A percentile compares a stretch with the other conserved stretches of the same genome.
Conservation (phyloP, 176 grass and related monocot species). For the Musa schizocarpa region DNA sequence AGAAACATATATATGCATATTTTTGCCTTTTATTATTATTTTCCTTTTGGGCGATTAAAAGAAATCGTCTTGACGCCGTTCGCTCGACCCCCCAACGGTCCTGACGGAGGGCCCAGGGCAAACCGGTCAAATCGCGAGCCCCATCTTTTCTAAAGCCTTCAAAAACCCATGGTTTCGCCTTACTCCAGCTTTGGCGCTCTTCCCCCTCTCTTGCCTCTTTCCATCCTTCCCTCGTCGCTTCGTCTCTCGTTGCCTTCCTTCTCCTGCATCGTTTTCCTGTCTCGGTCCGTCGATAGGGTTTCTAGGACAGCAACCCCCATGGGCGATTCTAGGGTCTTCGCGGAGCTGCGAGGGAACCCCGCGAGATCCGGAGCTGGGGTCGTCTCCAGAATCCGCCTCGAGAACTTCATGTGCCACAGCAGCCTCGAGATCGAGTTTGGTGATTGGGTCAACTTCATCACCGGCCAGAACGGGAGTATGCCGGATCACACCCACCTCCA, state of each 20-base stretch:
- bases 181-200: not conserved
- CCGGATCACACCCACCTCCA: not conserved
- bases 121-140: not conserved
- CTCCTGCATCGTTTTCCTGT: too few relatives aligned
- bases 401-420: conserved; percentile 98
- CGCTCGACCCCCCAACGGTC: too few relatives aligned
- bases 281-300: not conserved
- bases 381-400: conserved; percentile 55
- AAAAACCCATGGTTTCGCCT: not conserved
- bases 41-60: too few relatives aligned
- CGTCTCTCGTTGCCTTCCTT: not conserved
- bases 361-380: conserved; percentile 42
- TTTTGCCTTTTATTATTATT: too few relatives aligned
- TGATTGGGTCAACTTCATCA: conserved; percentile 78
- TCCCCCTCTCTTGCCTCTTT: not conserved
- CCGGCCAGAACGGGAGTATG: conserved; percentile 89
- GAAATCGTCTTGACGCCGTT: too few relatives aligned
- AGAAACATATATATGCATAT: too few relatives aligned
- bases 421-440: conserved; percentile 66
- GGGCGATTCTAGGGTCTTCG: conserved; percentile 4
- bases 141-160: not conserved
- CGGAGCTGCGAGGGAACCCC: not conserved
- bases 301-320: not conserved
- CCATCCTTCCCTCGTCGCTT: not conserved
- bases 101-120: too few relatives aligned